Conservation (phyloP, 2,329 filamentous ascomycete genomes). For the Fusarium illudens region DNA sequence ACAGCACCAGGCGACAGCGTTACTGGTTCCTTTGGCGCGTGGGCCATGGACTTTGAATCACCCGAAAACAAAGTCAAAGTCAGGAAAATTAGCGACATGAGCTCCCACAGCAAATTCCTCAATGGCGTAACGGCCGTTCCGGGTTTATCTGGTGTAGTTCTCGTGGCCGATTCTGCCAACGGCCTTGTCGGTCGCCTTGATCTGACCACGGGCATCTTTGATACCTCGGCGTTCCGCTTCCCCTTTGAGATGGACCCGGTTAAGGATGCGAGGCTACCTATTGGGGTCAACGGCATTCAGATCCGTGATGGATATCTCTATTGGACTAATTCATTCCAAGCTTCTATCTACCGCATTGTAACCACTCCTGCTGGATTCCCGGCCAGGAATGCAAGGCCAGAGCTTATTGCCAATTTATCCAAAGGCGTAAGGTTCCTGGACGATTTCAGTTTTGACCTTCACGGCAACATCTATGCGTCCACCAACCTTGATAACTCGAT, state of each 20-base stretch:
- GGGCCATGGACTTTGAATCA: slow-evolving; percentile 10
- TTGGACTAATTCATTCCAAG: slow-evolving; percentile 23
- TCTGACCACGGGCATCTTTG: slow-evolving; percentile 1
- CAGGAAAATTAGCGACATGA: slow-evolving; percentile 24
- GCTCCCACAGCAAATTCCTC: slow-evolving; percentile 5
- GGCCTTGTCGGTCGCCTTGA: slow-evolving; percentile 13
- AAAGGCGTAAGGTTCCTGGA: slow-evolving; percentile 22
- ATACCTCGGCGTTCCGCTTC: slow-evolving; percentile 16
- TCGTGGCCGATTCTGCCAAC: slow-evolving; percentile 13
- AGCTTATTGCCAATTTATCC: slow-evolving; percentile 33
- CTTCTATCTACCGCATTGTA: slow-evolving; percentile 22
- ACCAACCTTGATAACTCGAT: slow-evolving; percentile 37
- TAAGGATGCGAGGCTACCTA: background rate
- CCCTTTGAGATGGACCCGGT: slow-evolving; percentile 13
- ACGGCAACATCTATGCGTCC: slow-evolving; percentile 31
- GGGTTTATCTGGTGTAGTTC: background rate
- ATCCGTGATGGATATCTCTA: slow-evolving; percentile 21
- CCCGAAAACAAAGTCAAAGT: background rate
- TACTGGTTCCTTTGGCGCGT: slow-evolving; percentile 20
- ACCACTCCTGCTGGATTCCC: slow-evolving; percentile 20
- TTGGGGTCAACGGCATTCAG: slow-evolving; percentile 33
- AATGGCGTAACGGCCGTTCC: slow-evolving; percentile 21
- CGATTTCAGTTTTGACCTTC: slow-evolving; percentile 33
- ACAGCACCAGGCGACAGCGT: slow-evolving; percentile 1
- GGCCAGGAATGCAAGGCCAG: slow-evolving; percentile 9